These are phyloP conservation scores for Phytophthora lateralis DNA, from an alignment of 352 stramenopile genomes.

Conservation along the genomic window DNA sequence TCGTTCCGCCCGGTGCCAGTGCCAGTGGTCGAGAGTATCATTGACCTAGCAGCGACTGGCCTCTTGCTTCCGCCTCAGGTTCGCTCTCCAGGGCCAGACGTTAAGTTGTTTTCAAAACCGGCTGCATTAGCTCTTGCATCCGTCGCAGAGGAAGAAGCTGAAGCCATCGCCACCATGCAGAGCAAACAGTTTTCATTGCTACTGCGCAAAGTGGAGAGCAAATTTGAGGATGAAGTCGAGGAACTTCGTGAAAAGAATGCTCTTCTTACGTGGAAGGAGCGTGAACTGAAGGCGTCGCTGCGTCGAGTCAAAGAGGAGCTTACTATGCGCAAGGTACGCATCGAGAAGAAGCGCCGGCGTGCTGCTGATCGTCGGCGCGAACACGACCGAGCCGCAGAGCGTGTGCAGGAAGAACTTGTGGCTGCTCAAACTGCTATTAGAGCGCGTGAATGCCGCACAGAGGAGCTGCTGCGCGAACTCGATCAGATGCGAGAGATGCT, in stretches of 20 bases:
- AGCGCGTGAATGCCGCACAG: conserved; percentile 16
- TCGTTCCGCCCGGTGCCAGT: conserved; percentile 30
- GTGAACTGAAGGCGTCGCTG: conserved; percentile 75
- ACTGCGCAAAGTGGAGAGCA: conserved; percentile 77
- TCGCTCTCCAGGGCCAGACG: conserved; percentile 41
- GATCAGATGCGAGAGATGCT: conserved; percentile 26
- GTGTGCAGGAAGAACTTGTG: conserved; percentile 45
- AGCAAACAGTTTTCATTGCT: conserved; percentile 69
- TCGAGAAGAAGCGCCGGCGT: conserved; percentile 77
- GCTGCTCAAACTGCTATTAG: conserved; percentile 21
- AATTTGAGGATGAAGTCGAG: conserved; percentile 82
- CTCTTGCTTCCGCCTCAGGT: conserved; percentile 19
- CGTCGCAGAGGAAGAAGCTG: conserved; percentile 35
- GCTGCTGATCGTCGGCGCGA: conserved; percentile 66
- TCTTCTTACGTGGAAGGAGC: conserved; percentile 69
- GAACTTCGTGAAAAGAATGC: conserved; percentile 72
- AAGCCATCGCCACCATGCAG: conserved; percentile 26
- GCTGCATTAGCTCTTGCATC: conserved; percentile 13
- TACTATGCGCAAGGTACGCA: conserved; percentile 66
- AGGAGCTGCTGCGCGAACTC: conserved; percentile 33
- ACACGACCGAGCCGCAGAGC: conserved; percentile 54
- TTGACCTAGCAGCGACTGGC: conserved; percentile 10
- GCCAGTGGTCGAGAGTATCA: conserved; percentile 10
- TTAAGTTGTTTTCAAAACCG: conserved; percentile 54
- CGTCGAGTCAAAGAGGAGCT: conserved; percentile 62